Evolutionary conservation across 2,329 filamentous ascomycete species (phyloP), one percentile per base, ranked within the genome.

Genomic region (Diaporthe vexans): DNA sequence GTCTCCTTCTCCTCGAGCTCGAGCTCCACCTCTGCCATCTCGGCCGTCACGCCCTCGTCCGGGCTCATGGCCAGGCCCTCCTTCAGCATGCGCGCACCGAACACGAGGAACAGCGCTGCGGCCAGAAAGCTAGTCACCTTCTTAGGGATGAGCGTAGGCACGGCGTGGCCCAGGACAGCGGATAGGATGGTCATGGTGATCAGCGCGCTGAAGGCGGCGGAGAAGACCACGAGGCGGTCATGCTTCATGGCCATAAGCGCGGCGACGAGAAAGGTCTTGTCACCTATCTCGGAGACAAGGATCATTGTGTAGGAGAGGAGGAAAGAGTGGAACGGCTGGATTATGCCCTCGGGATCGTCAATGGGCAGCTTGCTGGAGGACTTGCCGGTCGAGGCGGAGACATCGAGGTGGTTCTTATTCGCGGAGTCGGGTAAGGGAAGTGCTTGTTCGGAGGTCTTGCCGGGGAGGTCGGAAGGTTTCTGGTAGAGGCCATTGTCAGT

Each of bases 181-280:
- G 97, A 98, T 21, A 99, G 90, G 13, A 98, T 90, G 0, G 97
- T 99, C 97, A 99, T 99, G 81, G 94, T 90, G 75, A 98, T 91
- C 59, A 99, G 88, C 13, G 97, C 97, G 71, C 93, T 92, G 79
- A 98, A 96, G n/a, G 97, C 97, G 10, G 97, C 95, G 2, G 94
- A 94, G 85, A 99, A 99, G 76, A 99, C 97, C 17, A 98, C 90
- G 77, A 98, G 87, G 70, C 97, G 93, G 76, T 97, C 94, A 80
- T 99, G 96, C 82, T 98, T 97, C 97, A 99, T 99, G 17, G 97
- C 97, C 97, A 99, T 99, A 24, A 99, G 90, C 10, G 95, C 96
- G 9, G 97, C 97, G 29, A 99, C 95, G 57, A 99, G 89, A 87
- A 99, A 99, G 0, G 97, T 99, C 86, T 99, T 99, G 90, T 99